Conservation (phyloP, 1,284 basidiomycete species). For the Cryptococcus sp. region DNA sequence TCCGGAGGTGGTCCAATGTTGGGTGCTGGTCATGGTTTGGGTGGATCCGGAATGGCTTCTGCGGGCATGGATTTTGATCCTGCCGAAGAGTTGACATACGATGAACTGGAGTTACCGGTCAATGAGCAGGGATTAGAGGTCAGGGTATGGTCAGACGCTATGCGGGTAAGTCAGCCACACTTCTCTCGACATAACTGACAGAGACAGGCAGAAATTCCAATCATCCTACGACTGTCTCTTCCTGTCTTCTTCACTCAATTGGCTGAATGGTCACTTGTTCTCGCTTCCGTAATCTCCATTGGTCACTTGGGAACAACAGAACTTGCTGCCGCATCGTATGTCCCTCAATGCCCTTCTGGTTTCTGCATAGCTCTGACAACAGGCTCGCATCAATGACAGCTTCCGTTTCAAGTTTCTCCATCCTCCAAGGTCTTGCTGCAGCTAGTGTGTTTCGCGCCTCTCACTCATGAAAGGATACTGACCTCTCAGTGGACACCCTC, state of each 20-base stretch:
- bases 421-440: constrained; percentile 78
- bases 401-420: constrained; percentile 63
- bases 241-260: constrained; percentile 47
- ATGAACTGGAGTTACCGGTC: constrained; percentile 42
- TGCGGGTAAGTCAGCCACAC: constrained; percentile 36
- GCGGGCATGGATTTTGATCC: constrained; percentile 39
- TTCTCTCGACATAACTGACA: neutral
- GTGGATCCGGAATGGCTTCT: neutral
- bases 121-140: constrained; percentile 31
- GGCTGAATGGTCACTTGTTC: constrained; percentile 47
- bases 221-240: constrained; percentile 36
- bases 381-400: constrained; percentile 79
- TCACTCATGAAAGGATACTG: constrained; percentile 1
- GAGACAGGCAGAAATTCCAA: constrained; percentile 35
- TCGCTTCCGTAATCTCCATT: constrained; percentile 62
- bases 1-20: constrained; percentile 26
- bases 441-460: constrained; percentile 49
- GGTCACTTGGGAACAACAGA: constrained; percentile 69
- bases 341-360: neutral
- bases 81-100: constrained; percentile 41
- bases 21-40: constrained; percentile 7
- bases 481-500: constrained; percentile 65
- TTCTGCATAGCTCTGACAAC: neutral
- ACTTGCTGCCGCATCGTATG: constrained; percentile 69
- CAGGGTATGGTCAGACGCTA: constrained; percentile 28